phyloP scores from a whole-genome alignment of 2,329 filamentous ascomycete species.

The Grosmannia penicillata region DNA sequence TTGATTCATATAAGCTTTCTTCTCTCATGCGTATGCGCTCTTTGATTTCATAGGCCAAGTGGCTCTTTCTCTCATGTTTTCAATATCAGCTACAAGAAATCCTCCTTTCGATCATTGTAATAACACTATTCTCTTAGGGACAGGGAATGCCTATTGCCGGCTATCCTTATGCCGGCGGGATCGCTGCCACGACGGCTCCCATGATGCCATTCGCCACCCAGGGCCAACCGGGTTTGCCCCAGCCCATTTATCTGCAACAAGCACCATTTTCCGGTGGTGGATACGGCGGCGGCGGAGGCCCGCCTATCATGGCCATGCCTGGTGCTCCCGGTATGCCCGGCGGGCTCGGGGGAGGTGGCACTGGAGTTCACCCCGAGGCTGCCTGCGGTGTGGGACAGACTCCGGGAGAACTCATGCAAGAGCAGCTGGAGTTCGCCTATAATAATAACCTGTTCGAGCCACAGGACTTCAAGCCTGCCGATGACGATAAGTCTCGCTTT shows the following conservation, averaged over 20 bases:
- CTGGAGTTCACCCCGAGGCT: conserved; percentile 25
- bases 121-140: neutral
- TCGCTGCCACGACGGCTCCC: conserved; percentile 9
- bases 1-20: no score
- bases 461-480: conserved; percentile 48
- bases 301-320: conserved; percentile 16
- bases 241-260: conserved; percentile 1
- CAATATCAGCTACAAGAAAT: neutral
- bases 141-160: neutral
- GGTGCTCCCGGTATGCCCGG: conserved; percentile 4
- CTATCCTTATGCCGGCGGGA: conserved; percentile 4
- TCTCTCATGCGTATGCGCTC: no score
- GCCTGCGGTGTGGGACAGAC: conserved; percentile 38
- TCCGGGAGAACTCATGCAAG: conserved; percentile 27
- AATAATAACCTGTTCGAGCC: conserved; percentile 36
- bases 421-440: conserved; percentile 33
- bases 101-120: no score
- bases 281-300: conserved; percentile 8
- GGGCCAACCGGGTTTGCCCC: conserved; percentile 3
- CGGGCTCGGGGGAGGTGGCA: conserved; percentile 1
- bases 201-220: conserved; percentile 7
- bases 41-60: no score
- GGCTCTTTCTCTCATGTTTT: neutral
- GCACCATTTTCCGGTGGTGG: neutral
- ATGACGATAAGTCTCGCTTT: conserved; percentile 43